A percentile compares a stretch with the other conserved stretches of the same genome.
These are phyloP conservation scores for Backusella westeae DNA, from an alignment of 192 early-diverging fungal genomes.

Conservation along the genomic window DNA sequence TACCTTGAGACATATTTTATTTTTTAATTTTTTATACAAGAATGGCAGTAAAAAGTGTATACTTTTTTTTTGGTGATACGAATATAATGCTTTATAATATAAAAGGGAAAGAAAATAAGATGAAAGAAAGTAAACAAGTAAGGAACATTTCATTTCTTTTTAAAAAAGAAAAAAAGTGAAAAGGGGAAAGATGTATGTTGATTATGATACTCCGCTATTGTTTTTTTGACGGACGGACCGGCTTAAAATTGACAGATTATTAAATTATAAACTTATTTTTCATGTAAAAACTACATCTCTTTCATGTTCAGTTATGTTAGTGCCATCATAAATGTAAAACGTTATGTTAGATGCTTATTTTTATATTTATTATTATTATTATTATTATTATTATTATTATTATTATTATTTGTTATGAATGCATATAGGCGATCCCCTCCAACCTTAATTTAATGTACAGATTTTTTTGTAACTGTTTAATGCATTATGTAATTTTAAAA, in stretches of 20 bases:
- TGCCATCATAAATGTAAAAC: neutral
- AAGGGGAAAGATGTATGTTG: slow-evolving; percentile 1
- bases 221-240: neutral
- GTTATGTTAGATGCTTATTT: neutral
- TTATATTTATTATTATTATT: neutral
- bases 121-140: neutral
- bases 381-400: neutral
- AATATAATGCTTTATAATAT: neutral
- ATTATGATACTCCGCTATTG: slow-evolving; percentile 2
- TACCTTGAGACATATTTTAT: too few species aligned
- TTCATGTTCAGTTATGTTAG: neutral
- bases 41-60: neutral
- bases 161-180: neutral
- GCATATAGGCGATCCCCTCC: neutral
- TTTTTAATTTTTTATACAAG: neutral
- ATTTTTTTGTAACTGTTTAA: neutral
- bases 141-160: slow-evolving; percentile 5
- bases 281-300: neutral
- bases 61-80: neutral
- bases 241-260: slow-evolving; percentile 1
- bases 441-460: neutral
- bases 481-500: neutral
- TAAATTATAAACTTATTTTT: neutral
- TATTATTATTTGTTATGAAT: neutral
- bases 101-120: neutral